These are phyloP conservation scores for Santalum album DNA, from an alignment of 164 flowering plant species.

Conservation along the genomic window DNA sequence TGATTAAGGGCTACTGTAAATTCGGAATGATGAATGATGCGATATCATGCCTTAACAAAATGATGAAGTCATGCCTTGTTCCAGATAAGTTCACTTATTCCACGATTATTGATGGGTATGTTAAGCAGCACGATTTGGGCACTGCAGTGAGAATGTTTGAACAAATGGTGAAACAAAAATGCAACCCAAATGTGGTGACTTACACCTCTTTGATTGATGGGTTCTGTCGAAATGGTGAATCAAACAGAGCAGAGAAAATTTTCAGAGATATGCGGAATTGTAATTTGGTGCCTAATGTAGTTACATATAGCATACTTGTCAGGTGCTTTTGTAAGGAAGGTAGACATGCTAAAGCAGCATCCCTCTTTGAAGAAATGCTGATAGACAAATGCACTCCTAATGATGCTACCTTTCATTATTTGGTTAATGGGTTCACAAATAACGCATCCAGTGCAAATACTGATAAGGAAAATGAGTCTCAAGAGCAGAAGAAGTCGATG, in stretches of 20 bases:
- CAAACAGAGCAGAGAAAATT: constrained; percentile 34
- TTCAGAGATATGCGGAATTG: constrained; percentile 44
- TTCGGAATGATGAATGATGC: constrained; percentile 70
- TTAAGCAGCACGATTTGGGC: constrained; percentile 50
- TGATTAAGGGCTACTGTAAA: constrained; percentile 81
- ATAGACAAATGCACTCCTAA: constrained; percentile 55
- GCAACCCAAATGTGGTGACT: constrained; percentile 65
- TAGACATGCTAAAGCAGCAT: constrained; percentile 47
- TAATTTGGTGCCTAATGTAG: constrained; percentile 62
- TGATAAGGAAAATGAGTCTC: constrained; percentile 15
- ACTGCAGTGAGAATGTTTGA: constrained; percentile 40
- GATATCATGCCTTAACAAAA: constrained; percentile 33
- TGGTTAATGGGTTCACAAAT: constrained; percentile 49
- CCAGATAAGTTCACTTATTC: constrained; percentile 75
- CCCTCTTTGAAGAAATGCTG: constrained; percentile 65
- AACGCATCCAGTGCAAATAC: constrained; percentile 8
- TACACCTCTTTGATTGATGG: constrained; percentile 76
- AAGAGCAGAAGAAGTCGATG: constrained; percentile 19
- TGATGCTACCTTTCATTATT: constrained; percentile 47
- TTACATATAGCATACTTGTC: constrained; percentile 64
- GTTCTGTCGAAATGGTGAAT: constrained; percentile 47
- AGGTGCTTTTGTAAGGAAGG: constrained; percentile 55
- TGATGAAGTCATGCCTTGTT: constrained; percentile 26
- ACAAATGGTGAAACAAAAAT: constrained; percentile 39
- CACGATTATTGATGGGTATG: constrained; percentile 67